Percentiles rank a stretch among this genome's conserved stretches.
phyloP scores from a whole-genome alignment of 2,329 filamentous ascomycete species.

The Teratosphaeria epicoccoides region DNA sequence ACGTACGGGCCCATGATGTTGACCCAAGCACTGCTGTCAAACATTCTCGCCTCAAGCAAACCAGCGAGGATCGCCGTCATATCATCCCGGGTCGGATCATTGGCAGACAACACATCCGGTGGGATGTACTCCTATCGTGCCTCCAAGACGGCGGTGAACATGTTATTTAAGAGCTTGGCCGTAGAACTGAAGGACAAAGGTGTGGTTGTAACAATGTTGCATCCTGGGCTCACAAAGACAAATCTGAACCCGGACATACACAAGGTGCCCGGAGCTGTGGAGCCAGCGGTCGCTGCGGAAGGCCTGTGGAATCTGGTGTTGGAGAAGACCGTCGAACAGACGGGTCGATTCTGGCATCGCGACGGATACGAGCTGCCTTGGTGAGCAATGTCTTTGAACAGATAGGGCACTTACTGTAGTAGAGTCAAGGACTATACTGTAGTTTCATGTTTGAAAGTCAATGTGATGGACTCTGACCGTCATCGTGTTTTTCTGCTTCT shows the following conservation, averaged over 20 bases:
- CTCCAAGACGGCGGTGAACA: constrained; percentile 36
- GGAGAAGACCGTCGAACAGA: constrained; percentile 31
- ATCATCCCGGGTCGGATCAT: constrained; percentile 33
- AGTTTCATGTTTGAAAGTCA: background rate
- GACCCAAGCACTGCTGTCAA: constrained; percentile 35
- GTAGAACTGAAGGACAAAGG: constrained; percentile 32
- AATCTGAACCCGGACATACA: constrained; percentile 20
- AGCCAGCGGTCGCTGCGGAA: constrained; percentile 34
- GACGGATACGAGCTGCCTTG: constrained; percentile 36
- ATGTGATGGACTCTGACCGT: background rate
- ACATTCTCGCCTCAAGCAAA: constrained; percentile 23
- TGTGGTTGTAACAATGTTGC: constrained; percentile 33
- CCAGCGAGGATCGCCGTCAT: constrained; percentile 32
- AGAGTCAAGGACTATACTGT: background rate
- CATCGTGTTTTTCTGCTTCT: background rate
- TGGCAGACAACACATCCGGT: constrained; percentile 34
- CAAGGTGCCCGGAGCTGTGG: constrained; percentile 28
- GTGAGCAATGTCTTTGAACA: too few species aligned
- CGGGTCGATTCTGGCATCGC: constrained; percentile 36
- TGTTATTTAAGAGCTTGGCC: constrained; percentile 33
- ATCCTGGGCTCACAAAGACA: constrained; percentile 36
- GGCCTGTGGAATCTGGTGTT: constrained; percentile 34
- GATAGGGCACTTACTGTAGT: too few species aligned
- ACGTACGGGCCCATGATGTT: constrained; percentile 31
- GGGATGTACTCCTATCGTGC: constrained; percentile 36